Evolutionary conservation across 2,329 filamentous ascomycete species (phyloP).

Genomic region (Akanthomyces lecanii): DNA sequence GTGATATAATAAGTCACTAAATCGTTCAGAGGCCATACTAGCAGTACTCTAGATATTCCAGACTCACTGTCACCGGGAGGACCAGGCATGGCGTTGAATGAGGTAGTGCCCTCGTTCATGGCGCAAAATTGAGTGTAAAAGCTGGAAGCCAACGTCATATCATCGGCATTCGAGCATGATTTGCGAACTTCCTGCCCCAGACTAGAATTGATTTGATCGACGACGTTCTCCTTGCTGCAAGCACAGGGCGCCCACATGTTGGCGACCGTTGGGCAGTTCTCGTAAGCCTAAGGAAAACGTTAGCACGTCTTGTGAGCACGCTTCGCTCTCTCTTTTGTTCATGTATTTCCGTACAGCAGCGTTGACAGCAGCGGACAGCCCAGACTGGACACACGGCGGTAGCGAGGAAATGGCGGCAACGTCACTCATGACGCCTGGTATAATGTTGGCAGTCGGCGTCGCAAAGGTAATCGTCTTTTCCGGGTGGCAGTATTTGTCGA

Average conservation of each 20-base stretch:
- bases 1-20: constrained; percentile 47
- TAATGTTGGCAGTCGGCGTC: constrained; percentile 32
- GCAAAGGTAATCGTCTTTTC: constrained; percentile 30
- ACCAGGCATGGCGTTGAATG: constrained; percentile 37
- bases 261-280: constrained; percentile 30
- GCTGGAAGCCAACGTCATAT: constrained; percentile 39
- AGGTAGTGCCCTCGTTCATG: constrained; percentile 39
- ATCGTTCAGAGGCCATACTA: not conserved
- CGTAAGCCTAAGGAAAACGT: constrained; percentile 24
- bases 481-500: constrained; percentile 43
- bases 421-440: constrained; percentile 42
- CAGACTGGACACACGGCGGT: constrained; percentile 23
- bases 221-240: constrained; percentile 38
- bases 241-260: constrained; percentile 41
- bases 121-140: constrained; percentile 46
- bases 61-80: constrained; percentile 44
- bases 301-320: no score
- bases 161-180: constrained; percentile 38
- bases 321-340: no score
- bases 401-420: constrained; percentile 28
- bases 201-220: constrained; percentile 35
- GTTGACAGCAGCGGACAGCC: constrained; percentile 33
- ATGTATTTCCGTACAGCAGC: not conserved
- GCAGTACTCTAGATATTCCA: not conserved
- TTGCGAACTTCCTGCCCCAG: constrained; percentile 38